Conservation (phyloP, 495 filamentous ascomycete genomes). For the Recurvomyces mirabilis region DNA sequence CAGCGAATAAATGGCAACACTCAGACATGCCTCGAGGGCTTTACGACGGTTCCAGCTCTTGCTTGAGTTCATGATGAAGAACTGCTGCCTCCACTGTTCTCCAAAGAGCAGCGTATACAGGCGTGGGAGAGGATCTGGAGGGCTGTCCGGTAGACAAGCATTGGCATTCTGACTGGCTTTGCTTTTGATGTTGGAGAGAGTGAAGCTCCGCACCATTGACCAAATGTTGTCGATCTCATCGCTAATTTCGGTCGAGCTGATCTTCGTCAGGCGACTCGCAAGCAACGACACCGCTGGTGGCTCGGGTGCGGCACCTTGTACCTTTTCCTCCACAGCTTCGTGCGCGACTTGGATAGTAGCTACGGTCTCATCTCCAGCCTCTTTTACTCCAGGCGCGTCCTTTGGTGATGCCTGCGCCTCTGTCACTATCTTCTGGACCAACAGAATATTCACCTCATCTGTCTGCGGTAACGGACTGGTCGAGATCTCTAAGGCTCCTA, state of each 20-base stretch:
- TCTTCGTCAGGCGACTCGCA: not conserved
- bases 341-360: not conserved
- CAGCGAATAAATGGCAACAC: not conserved
- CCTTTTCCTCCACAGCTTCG: not conserved
- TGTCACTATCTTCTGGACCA: too few relatives aligned
- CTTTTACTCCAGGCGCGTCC: too few relatives aligned
- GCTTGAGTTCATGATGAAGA: not conserved
- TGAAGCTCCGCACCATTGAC: not conserved
- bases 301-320: not conserved
- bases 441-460: too few relatives aligned
- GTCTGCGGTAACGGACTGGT: too few relatives aligned
- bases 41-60: not conserved
- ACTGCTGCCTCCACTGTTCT: too few relatives aligned
- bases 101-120: not conserved
- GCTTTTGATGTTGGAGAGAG: not conserved
- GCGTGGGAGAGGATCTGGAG: not conserved
- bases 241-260: not conserved
- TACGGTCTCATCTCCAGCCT: too few relatives aligned
- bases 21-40: not conserved
- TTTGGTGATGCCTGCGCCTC: too few relatives aligned
- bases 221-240: not conserved
- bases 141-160: not conserved
- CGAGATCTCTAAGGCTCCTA: too few relatives aligned
- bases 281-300: not conserved
- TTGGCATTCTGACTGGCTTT: not conserved